Conservation (phyloP, 352 stramenopile genomes). For the Globisporangium paroecandrum region DNA sequence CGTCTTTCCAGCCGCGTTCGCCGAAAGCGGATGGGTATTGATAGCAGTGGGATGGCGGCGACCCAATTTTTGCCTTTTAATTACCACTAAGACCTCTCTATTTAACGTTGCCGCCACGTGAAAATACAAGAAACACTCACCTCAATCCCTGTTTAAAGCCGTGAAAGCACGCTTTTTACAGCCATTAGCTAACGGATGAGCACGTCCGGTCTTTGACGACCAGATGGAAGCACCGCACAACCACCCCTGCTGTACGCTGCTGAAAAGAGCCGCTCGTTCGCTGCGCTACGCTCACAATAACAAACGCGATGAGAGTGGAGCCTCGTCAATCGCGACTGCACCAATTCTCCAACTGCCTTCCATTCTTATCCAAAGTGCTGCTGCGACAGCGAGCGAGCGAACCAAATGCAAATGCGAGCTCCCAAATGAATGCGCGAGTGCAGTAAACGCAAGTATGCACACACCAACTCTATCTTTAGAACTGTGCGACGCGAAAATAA, state of each 20-base stretch:
- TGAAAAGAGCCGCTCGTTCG: constrained; percentile 1
- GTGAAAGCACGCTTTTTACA: not conserved
- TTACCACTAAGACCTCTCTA: too few relatives aligned
- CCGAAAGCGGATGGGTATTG: constrained; percentile 13
- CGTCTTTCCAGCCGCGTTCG: constrained; percentile 17
- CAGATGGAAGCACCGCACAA: constrained; percentile 9
- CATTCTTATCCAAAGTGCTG: constrained; percentile 7
- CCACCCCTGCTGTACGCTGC: not conserved
- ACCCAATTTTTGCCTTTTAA: not conserved
- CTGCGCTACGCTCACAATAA: not conserved
- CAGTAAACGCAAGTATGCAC: not conserved
- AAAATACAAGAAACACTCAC: too few relatives aligned
- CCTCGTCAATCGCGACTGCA: constrained; percentile 8
- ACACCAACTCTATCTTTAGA: not conserved
- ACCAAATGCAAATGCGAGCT: not conserved
- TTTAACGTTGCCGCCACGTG: too few relatives aligned
- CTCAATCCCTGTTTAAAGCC: not conserved
- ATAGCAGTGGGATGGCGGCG: constrained; percentile 11
- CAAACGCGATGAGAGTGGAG: not conserved
- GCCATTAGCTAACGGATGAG: constrained; percentile 10
- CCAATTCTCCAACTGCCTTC: constrained; percentile 7
- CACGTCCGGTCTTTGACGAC: constrained; percentile 2
- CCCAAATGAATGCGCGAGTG: constrained; percentile 1
- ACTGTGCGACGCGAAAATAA: not conserved
- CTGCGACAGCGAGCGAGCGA: not conserved